phyloP scores from a whole-genome alignment of 2,329 filamentous ascomycete species.

The Cordyceps cicadae region DNA sequence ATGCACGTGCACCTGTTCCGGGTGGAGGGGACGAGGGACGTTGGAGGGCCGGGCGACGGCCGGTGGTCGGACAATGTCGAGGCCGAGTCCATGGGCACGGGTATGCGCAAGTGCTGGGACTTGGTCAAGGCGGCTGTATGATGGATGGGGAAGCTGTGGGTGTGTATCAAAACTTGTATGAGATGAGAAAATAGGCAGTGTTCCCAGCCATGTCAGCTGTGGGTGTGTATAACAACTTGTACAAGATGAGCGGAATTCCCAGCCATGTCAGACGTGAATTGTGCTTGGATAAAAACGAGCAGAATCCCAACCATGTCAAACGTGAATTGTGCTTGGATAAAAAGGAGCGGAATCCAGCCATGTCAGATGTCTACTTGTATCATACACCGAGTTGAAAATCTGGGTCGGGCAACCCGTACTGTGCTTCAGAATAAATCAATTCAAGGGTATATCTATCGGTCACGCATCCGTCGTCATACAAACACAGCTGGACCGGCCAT shows the following conservation, averaged over 20 bases:
- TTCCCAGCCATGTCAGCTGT: too few species aligned
- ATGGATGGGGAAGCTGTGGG: neutral
- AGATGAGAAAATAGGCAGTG: too few species aligned
- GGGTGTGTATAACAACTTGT: too few species aligned
- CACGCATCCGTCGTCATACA: constrained; percentile 2
- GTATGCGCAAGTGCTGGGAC: constrained; percentile 50
- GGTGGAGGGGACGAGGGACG: constrained; percentile 18
- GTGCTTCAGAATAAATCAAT: neutral
- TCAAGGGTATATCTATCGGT: constrained; percentile 7
- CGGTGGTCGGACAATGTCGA: constrained; percentile 34
- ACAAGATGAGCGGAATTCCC: too few species aligned
- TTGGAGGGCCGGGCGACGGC: constrained; percentile 21
- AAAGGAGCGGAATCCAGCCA: too few species aligned
- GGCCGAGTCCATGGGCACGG: constrained; percentile 47
- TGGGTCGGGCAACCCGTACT: too few species aligned
- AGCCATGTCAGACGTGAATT: too few species aligned
- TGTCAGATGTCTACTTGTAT: too few species aligned
- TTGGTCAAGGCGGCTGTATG: constrained; percentile 25
- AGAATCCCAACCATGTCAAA: too few species aligned
- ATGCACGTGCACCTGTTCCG: constrained; percentile 50
- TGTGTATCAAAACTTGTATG: neutral
- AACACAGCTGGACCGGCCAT: neutral
- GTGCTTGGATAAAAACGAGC: too few species aligned
- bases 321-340: too few species aligned
- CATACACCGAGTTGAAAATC: too few species aligned